Base-by-base conservation (phyloP, 345 rosid genomes). In the Cochlearia excelsa region DNA sequence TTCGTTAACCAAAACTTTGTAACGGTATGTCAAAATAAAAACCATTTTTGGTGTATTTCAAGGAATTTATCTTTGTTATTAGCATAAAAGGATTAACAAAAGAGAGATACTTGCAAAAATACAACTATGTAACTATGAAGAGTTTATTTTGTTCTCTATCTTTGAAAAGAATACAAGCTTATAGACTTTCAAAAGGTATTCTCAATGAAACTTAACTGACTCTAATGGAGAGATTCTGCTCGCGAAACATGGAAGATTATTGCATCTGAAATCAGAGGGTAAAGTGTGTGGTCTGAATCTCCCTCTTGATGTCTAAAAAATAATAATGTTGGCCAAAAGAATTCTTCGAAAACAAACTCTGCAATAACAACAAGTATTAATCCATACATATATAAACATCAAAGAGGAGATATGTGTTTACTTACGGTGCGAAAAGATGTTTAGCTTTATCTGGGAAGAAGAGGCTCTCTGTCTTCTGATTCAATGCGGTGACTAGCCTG, bases 401-500 rank as follows among this genome's bases (percentile, higher is more conserved):
- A 41, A 40, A 51, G 33, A 33, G 28, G 26, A 52, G 27, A 39
- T 30, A 2, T 51, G 16, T 5, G 41, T 16, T 37, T 33, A 46
- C 59, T 44, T 50, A 71, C 67, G 37, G 9, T 43, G 41, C 56
- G 44, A 26, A 8, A 8, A n/a, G 46, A 26, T 16, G 23, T 16
- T 16, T 16, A 16, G 23, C 6, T 50, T 59, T 65, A 72, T 66
- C 72, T 66, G 48, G 76, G 76, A 72, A 72, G 76, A 54, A 72
- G 76, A 0, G 72, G 72, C 54, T 47, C 68, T 66, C 63, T 67
- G 26, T 72, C 76, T 2, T 50, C 59, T 26, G 59, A 60, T 28
- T 26, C 72, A 72, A 66, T 41, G 0, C 72, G 72, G 60, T 72
- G 76, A 51, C 16, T 72, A 42, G 72, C 54, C 76, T 72, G 68